Evolutionary conservation across 116 monocot species (phyloP), one percentile per base, ranked within the genome.

Genomic region (Papilionanthe hybrid): DNA sequence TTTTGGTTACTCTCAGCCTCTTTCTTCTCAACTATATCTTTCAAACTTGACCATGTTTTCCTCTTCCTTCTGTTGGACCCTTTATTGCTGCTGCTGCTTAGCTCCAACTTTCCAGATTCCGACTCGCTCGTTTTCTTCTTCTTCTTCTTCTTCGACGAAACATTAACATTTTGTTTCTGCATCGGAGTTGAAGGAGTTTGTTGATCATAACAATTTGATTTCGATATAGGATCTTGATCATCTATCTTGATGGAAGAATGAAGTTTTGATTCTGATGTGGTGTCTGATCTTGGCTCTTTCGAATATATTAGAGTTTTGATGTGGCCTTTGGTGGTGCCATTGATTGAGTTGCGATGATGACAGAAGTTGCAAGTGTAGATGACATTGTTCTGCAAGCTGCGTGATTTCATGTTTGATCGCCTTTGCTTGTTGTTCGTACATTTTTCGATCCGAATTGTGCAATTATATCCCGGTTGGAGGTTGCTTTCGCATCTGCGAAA

Each of bases 401-500:
- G 63, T 4, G 37, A 5, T 42, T 81, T 84, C 75, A 85, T 88
- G 8, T 42, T 69, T 4, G 71, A 55, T 75, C 44, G 88, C 41
- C 44, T 22, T 78, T 78, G 84, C n/a, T 80, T 82, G 27, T 78
- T 84, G 19, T 75, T 84, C 75, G 86, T 96, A 22, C 72, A 85
- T 74, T 88, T 96, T 78, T 91, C 88, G 44, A 96, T 90, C 28
- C 96, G 93, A 23, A 96, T 74, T 17, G 88, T 96, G 86, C 96
- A 96, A 77, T 93, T 96, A 72, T 84, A 79, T 20, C 96, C 96
- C 9, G 96, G 93, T 32, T 90, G 89, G 57, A 96, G 83, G 75
- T 93, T 49, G 55, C 91, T 93, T 82, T 96, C 96, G 41, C 96
- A 96, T 83, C 96, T 96, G 83, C 32, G 72, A 79, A 37, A 42